These are phyloP conservation scores for Cladorrhinum sp. DNA, from an alignment of 2,329 filamentous ascomycete genomes.

Conservation along the genomic window DNA sequence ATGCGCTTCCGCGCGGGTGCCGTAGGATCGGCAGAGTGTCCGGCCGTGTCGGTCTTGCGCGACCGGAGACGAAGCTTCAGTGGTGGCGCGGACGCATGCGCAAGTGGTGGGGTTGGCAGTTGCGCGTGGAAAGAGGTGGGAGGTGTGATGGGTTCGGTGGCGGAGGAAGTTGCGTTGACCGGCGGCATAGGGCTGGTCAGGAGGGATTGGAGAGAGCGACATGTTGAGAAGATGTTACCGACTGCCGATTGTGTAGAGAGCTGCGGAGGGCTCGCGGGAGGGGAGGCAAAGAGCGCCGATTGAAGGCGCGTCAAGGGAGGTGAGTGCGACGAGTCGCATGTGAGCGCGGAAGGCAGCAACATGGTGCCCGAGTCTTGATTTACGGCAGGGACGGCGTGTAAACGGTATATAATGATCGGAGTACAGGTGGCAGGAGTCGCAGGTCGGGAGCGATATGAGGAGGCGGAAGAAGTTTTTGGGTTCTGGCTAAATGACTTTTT, in stretches of 20 bases:
- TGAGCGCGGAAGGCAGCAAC: conserved; percentile 58
- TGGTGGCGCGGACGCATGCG: conserved; percentile 47
- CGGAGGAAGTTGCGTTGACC: conserved; percentile 25
- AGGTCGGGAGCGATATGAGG: conserved; percentile 13
- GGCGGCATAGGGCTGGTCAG: conserved; percentile 42
- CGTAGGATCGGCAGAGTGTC: conserved; percentile 27
- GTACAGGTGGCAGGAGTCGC: neutral
- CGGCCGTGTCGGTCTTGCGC: conserved; percentile 34
- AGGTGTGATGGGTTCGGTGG: conserved; percentile 41
- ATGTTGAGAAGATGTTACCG: conserved; percentile 56
- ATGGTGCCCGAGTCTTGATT: conserved; percentile 38
- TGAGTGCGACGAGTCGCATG: conserved; percentile 54
- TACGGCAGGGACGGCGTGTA: neutral
- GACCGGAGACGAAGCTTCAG: conserved; percentile 56
- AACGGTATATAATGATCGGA: neutral
- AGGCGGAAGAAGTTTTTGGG: neutral
- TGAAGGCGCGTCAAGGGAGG: conserved; percentile 43
- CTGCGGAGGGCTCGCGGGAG: conserved; percentile 55
- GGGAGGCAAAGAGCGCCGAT: conserved; percentile 54
- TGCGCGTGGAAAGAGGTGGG: conserved; percentile 37
- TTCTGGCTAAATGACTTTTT: conserved; percentile 19
- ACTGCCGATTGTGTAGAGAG: conserved; percentile 46
- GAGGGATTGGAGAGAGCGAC: conserved; percentile 60
- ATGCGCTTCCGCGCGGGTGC: conserved; percentile 45
- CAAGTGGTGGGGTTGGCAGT: conserved; percentile 55